Percentiles rank a stretch among this genome's conserved stretches.
phyloP scores from a whole-genome alignment of 2,329 filamentous ascomycete species.

The Paraphaeosphaeria minitans region DNA sequence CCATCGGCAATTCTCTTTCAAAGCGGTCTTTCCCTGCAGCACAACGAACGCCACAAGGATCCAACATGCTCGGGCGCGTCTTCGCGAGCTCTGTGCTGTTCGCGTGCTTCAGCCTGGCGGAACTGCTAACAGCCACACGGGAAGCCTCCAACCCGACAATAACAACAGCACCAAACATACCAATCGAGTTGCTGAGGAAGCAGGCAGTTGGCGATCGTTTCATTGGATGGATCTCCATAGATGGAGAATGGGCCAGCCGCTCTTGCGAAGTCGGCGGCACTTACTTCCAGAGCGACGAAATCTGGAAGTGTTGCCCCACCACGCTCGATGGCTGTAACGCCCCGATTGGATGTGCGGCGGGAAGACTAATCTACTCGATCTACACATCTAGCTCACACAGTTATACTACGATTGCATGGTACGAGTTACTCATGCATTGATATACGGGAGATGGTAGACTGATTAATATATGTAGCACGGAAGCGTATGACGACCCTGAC shows the following conservation, averaged over 20 bases:
- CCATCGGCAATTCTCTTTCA: slow-evolving; percentile 1
- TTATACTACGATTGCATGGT: slow-evolving; percentile 17
- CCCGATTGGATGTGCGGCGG: slow-evolving; percentile 27
- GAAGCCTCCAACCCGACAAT: slow-evolving; percentile 29
- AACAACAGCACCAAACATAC: slow-evolving; percentile 26
- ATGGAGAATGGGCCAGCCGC: slow-evolving; percentile 20
- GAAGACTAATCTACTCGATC: slow-evolving; percentile 27
- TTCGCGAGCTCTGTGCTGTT: slow-evolving; percentile 22
- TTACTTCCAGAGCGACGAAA: slow-evolving; percentile 22
- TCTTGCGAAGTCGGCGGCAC: slow-evolving; percentile 28
- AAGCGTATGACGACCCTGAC: slow-evolving; percentile 12
- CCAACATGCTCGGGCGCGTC: slow-evolving; percentile 17
- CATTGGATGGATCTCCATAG: slow-evolving; percentile 29
- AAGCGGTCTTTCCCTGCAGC: not conserved
- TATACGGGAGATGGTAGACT: not conserved
- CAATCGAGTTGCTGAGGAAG: slow-evolving; percentile 28
- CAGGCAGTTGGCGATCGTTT: slow-evolving; percentile 27
- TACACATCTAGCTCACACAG: slow-evolving; percentile 13
- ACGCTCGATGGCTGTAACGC: slow-evolving; percentile 26
- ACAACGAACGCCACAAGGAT: not conserved
- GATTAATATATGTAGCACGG: not conserved
- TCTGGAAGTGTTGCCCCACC: slow-evolving; percentile 32
- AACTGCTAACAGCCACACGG: slow-evolving; percentile 20
- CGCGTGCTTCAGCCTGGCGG: slow-evolving; percentile 21
- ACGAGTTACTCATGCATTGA: not conserved